Conservation (phyloP, 2,329 filamentous ascomycete genomes). For the Epichloe festucae region DNA sequence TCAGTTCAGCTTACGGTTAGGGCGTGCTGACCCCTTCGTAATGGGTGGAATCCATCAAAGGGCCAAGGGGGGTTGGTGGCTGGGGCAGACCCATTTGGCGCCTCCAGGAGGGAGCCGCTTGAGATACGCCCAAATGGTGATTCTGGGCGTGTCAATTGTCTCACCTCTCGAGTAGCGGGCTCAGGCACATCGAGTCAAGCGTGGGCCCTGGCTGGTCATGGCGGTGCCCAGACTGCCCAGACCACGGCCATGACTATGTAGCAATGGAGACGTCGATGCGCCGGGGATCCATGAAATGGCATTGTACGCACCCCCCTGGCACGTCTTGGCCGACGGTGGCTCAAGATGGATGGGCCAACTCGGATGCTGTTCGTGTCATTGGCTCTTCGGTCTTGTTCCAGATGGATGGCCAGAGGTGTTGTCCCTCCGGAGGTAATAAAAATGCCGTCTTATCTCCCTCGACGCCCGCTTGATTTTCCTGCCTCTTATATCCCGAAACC, state of each 20-base stretch:
- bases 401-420: neutral
- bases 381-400: neutral
- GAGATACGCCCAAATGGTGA: neutral
- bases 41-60: neutral
- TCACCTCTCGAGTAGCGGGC: neutral
- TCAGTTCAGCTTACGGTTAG: neutral
- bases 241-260: neutral
- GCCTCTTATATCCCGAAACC: neutral
- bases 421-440: slow-evolving; percentile 3
- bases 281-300: neutral
- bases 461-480: neutral
- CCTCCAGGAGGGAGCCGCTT: neutral
- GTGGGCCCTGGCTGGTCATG: neutral
- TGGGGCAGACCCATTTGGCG: neutral
- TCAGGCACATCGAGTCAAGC: neutral
- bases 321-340: neutral
- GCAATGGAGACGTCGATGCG: neutral
- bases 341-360: neutral
- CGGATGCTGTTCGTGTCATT: neutral
- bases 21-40: neutral
- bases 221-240: slow-evolving; percentile 1
- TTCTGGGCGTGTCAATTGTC: slow-evolving; percentile 3
- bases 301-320: neutral
- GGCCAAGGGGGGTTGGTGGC: neutral
- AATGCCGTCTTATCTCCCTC: neutral